phyloP scores from a whole-genome alignment of 208 protist genomes.

The Wallacemonas collosoma region DNA sequence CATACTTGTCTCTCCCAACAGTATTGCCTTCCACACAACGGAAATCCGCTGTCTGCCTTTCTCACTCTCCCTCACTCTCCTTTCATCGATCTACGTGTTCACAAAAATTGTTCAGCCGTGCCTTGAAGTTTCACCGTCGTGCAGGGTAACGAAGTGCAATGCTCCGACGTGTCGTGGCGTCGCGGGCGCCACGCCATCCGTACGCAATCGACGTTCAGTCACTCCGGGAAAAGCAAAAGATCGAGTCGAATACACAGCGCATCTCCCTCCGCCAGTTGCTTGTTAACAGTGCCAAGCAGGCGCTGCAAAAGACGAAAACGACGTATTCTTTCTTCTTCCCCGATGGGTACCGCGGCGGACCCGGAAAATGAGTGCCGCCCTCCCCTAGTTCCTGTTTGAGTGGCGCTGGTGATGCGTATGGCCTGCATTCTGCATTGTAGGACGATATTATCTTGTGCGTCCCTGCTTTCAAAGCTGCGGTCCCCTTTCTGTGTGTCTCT shows the following conservation, averaged over 20 bases:
- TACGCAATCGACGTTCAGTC: conserved; percentile 54
- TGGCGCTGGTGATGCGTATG: too few species aligned
- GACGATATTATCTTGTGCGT: too few species aligned
- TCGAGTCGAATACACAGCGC: conserved; percentile 22
- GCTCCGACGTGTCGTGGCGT: conserved; percentile 10
- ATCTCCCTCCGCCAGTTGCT: conserved; percentile 21
- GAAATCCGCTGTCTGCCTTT: too few species aligned
- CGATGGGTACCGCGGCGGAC: conserved; percentile 34
- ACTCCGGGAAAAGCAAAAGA: conserved; percentile 24
- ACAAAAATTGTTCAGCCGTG: too few species aligned
- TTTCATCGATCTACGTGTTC: too few species aligned
- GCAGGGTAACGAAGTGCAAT: background rate
- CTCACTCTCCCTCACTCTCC: too few species aligned
- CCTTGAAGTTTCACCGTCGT: too few species aligned
- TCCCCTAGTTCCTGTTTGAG: background rate
- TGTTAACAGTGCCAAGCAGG: conserved; percentile 23
- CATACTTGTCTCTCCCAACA: too few species aligned
- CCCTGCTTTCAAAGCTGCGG: too few species aligned
- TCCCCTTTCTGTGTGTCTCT: too few species aligned
- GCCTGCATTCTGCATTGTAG: too few species aligned
- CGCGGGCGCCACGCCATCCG: conserved; percentile 29
- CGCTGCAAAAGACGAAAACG: conserved; percentile 34
- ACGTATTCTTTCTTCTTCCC: conserved; percentile 38
- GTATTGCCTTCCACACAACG: too few species aligned
- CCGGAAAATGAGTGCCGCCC: conserved; percentile 24